Conservation (phyloP, 306 rosid species). For the Cicer bijugum region DNA sequence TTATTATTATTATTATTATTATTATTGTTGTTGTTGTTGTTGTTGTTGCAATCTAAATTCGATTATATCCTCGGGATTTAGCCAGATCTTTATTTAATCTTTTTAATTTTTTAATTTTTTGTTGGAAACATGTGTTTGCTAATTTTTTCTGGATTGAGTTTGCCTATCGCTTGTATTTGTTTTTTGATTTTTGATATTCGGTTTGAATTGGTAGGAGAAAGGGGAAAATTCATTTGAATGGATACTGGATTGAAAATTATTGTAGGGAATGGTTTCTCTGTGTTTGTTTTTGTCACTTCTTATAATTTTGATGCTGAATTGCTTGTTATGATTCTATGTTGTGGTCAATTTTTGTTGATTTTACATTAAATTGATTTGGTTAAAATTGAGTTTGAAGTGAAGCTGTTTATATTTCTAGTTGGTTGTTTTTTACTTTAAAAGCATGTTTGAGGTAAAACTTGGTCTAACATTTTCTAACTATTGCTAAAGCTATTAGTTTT, state of each 20-base stretch:
- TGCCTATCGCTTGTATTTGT: neutral
- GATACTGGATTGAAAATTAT: neutral
- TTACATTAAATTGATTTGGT: neutral
- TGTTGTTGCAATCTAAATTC: neutral
- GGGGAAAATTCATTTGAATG: neutral
- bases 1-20: too few relatives aligned
- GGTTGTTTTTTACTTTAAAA: neutral
- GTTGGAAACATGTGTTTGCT: neutral
- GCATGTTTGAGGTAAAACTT: neutral
- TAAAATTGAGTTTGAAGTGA: neutral
- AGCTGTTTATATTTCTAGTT: neutral
- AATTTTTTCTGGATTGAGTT: constrained; percentile 4
- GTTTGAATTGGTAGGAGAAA: neutral
- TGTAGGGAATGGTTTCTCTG: neutral
- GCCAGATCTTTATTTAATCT: neutral
- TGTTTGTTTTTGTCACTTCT: neutral
- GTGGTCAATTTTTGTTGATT: neutral
- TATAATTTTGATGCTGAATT: neutral
- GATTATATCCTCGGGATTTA: constrained; percentile 2
- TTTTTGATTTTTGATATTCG: constrained; percentile 15
- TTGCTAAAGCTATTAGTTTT: neutral
- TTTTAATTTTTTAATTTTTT: neutral
- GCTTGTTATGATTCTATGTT: neutral
- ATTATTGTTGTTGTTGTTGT: neutral
- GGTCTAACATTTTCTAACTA: neutral